Conservation (phyloP, 306 rosid genomes). For the Luffa aegyptiaca region DNA sequence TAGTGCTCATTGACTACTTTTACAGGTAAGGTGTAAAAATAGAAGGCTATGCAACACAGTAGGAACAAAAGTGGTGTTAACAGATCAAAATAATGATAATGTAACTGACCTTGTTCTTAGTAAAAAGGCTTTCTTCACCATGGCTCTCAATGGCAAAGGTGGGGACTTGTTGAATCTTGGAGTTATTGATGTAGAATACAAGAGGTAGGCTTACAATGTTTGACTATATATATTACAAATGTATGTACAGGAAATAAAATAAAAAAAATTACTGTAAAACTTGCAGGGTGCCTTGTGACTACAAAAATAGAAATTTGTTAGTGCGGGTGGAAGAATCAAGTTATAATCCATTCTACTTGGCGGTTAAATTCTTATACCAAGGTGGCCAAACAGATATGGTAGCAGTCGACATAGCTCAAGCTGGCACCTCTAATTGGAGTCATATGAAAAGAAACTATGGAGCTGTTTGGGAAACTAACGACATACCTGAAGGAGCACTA, state of each 20-base stretch:
- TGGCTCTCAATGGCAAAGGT: slow-evolving; percentile 53
- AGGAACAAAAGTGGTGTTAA: background rate
- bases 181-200: slow-evolving; percentile 58
- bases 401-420: slow-evolving; percentile 69
- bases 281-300: slow-evolving; percentile 60
- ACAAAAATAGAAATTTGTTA: slow-evolving; percentile 44
- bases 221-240: too few relatives aligned
- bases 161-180: slow-evolving; percentile 44
- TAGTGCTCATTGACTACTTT: too few relatives aligned
- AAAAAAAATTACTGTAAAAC: too few relatives aligned
- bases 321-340: slow-evolving; percentile 87
- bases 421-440: slow-evolving; percentile 62
- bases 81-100: background rate
- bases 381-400: slow-evolving; percentile 95
- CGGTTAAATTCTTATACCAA: slow-evolving; percentile 56
- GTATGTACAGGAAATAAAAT: too few relatives aligned
- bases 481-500: slow-evolving; percentile 59
- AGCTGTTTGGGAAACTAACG: slow-evolving; percentile 73
- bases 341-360: slow-evolving; percentile 46
- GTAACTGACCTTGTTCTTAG: slow-evolving; percentile 63
- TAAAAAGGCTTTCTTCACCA: slow-evolving; percentile 51
- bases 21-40: background rate
- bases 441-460: slow-evolving; percentile 56
- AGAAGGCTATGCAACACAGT: background rate
- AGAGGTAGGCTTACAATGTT: slow-evolving; percentile 30